Base-by-base conservation (phyloP, 148 eudicot genomes). In the Cornus controversa region DNA sequence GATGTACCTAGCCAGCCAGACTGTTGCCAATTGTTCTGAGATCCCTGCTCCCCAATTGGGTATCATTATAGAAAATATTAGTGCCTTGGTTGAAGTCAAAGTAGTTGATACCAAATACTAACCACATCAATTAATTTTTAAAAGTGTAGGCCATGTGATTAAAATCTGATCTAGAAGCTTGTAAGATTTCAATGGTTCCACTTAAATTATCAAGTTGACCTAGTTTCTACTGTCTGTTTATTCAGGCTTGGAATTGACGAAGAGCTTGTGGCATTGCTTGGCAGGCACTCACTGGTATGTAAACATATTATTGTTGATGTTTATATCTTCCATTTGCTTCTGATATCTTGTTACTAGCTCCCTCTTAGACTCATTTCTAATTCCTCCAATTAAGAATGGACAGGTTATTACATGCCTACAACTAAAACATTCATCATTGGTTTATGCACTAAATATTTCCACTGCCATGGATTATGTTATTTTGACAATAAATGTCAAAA, bases 201-300 rank as follows among this genome's bases (percentile, higher is more conserved):
- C 24, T 74, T 16, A 50, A 50, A 16, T 50, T 26, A 22, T 50
- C 26, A 20, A 22, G 45, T 4, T 73, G 60, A 60, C 69, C 26
- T 72, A 63, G 70, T 73, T 67, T 20, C 27, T 14, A 16, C 25
- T 77, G n/a, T n/a, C n/a, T n/a, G n/a, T n/a, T n/a, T n/a, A 40
- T 40, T 64, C 87, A 96, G 99, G 88, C 86, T 96, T 79, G 99
- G 99, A 66, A 93, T 96, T 67, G 99, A 96, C 75, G 98, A 96
- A 87, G 99, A 90, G 87, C 95, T 96, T 76, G 99, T 96, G 73
- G 77, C 91, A 13, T 78, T 93, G 57, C 89, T 96, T 67, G 99
- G 99, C 22, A 87, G 78, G 76, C 86, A 86, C 80, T 91, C 98
- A 34, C 98, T 95, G 64, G 97, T 94, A 77, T 73, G 94, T 87